Percentiles rank a stretch among this genome's conserved stretches.
phyloP scores from a whole-genome alignment of 2,329 filamentous ascomycete genomes.

The Lecanicillium sp. region DNA sequence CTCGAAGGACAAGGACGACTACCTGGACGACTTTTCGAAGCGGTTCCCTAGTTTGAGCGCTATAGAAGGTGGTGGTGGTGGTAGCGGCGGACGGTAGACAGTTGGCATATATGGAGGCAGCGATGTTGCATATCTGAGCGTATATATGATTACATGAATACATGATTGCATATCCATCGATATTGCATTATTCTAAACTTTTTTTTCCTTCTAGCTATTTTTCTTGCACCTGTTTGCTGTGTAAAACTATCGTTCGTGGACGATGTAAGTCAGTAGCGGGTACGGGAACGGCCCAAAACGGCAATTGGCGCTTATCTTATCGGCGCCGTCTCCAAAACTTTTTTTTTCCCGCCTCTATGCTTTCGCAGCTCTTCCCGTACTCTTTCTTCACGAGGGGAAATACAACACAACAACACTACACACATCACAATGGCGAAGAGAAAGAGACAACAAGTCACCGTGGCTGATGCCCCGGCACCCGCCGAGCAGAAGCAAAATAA shows the following conservation, averaged over 20 bases:
- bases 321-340: conserved; percentile 19
- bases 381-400: background rate
- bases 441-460: conserved; percentile 37
- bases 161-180: background rate
- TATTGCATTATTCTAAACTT: conserved; percentile 2
- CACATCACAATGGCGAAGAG: conserved; percentile 39
- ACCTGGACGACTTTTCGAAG: conserved; percentile 67
- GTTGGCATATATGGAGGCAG: conserved; percentile 1
- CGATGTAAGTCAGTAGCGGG: background rate
- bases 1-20: conserved; percentile 56
- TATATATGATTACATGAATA: conserved; percentile 5
- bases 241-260: background rate
- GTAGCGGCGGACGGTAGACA: background rate
- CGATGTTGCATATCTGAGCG: conserved; percentile 1
- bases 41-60: conserved; percentile 79
- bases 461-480: conserved; percentile 18
- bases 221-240: background rate
- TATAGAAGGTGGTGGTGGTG: conserved; percentile 47
- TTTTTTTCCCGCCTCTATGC: conserved; percentile 19
- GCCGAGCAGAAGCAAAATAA: conserved; percentile 25
- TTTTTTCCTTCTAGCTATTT: background rate
- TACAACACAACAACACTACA: conserved; percentile 14
- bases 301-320: conserved; percentile 28
- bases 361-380: background rate
- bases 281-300: background rate